phyloP scores from a whole-genome alignment of 2,329 filamentous ascomycete genomes.

The Penicillium digitatum region DNA sequence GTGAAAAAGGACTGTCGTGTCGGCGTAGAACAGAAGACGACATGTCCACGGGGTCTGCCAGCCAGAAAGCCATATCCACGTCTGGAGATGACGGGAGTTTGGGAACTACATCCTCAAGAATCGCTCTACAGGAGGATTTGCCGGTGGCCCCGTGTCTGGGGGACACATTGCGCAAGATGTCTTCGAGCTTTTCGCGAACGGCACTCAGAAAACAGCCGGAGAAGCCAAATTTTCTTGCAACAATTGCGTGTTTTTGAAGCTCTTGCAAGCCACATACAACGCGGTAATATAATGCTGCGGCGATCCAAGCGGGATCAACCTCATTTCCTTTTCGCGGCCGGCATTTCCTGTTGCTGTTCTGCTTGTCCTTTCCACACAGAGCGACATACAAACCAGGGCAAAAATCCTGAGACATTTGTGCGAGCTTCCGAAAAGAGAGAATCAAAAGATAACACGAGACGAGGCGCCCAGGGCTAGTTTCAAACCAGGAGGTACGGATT shows the following conservation, averaged over 20 bases:
- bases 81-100: not conserved
- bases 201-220: not conserved
- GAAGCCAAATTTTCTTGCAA: conserved; percentile 10
- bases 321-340: not conserved
- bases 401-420: conserved; percentile 17
- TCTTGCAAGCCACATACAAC: conserved; percentile 8
- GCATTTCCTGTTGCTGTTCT: not conserved
- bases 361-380: conserved; percentile 11
- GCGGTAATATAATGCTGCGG: conserved; percentile 17
- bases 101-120: conserved; percentile 6
- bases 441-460: conserved; percentile 18
- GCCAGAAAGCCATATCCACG: conserved; percentile 6
- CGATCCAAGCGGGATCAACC: conserved; percentile 16
- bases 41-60: not conserved
- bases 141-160: not conserved
- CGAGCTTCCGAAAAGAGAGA: conserved; percentile 14
- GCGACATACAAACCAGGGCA: conserved; percentile 9
- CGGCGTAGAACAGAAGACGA: not conserved
- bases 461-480: conserved; percentile 9
- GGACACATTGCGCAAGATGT: conserved; percentile 4
- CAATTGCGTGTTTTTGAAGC: not conserved
- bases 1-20: not conserved
- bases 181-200: not conserved
- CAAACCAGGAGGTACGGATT: conserved; percentile 5
- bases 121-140: not conserved